Evolutionary conservation across 2,329 filamentous ascomycete species (phyloP), one percentile per base, ranked within the genome.

Genomic region (Aspergillus cejpii): DNA sequence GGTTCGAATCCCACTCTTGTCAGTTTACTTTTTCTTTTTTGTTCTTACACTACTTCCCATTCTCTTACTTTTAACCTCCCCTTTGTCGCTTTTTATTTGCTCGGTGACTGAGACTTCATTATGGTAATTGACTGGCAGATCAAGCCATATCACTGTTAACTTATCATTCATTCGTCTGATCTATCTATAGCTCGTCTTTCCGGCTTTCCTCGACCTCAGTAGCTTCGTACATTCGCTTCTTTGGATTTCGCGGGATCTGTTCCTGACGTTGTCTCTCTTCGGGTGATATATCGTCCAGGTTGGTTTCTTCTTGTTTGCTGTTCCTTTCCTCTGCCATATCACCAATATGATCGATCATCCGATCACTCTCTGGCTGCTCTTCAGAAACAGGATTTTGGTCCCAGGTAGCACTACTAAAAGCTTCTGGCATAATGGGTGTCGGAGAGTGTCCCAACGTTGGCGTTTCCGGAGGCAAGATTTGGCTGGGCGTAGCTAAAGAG

Each of bases 211-310:
- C 50, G 17, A 64, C 54, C 29, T 62, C 54, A 10, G 52, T 55
- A 37, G 68, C 70, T 43, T 74, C 71, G 55, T 66, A 73, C 70
- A 73, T 74, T 44, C 72, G 57, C 56, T 75, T 75, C 54, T 73
- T 72, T 6, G 71, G 56, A 53, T 75, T 75, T 19, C 65, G 61
- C 26, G 68, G 66, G 26, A 64, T 54, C 37, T 67, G 66, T 38
- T 67, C 65, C 37, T 69, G 63, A 38, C 55, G 52, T 20, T 56
- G 49, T 29, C 55, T 55, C 51, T 68, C 66, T 41, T 69, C 65
- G 1, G 59, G 60, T 3, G 62, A 61, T 11, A 64, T 54, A 40
- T 67, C 62, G 40, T 67, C 61, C 19, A 67, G 49, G 28, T 57
- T 55, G 1, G 56, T 54, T 3, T 52, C 61, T 15, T 56, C 54